phyloP scores from a whole-genome alignment of 495 filamentous ascomycete genomes.

The Gamarada debralockiae region DNA sequence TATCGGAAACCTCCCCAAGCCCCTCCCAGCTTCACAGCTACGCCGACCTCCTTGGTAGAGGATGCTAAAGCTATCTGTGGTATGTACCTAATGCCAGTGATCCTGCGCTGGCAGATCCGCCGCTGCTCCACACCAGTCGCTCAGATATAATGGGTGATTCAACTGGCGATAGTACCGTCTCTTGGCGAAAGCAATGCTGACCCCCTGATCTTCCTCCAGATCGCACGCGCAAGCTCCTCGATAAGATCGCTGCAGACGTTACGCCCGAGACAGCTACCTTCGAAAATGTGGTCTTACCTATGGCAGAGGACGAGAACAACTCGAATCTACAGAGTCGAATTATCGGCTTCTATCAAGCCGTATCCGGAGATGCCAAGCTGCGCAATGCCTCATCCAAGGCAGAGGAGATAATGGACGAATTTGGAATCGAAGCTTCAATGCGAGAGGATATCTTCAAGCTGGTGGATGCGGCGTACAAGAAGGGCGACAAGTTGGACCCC shows the following conservation, averaged over 20 bases:
- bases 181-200: too few relatives aligned
- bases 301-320: constrained; percentile 64
- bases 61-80: constrained; percentile 75
- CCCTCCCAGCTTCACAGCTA: constrained; percentile 83
- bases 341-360: constrained; percentile 75
- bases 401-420: constrained; percentile 57
- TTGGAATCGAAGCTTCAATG: constrained; percentile 56
- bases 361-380: constrained; percentile 63
- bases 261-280: constrained; percentile 63
- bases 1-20: constrained; percentile 75
- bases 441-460: constrained; percentile 57
- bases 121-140: too few relatives aligned
- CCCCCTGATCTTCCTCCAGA: background rate
- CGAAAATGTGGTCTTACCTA: constrained; percentile 56
- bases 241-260: constrained; percentile 68
- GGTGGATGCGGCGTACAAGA: constrained; percentile 49
- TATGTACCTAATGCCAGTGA: too few relatives aligned
- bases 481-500: constrained; percentile 33
- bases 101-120: too few relatives aligned
- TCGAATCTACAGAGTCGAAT: constrained; percentile 57
- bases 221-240: constrained; percentile 63
- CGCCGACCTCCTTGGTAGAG: constrained; percentile 66
- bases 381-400: constrained; percentile 60
- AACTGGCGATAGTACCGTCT: too few relatives aligned
- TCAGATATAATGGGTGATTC: too few relatives aligned